Evolutionary conservation across 768 basidiomycete species (phyloP), one percentile per base, ranked within the genome.

Genomic region (Boletus subcaerulescens): DNA sequence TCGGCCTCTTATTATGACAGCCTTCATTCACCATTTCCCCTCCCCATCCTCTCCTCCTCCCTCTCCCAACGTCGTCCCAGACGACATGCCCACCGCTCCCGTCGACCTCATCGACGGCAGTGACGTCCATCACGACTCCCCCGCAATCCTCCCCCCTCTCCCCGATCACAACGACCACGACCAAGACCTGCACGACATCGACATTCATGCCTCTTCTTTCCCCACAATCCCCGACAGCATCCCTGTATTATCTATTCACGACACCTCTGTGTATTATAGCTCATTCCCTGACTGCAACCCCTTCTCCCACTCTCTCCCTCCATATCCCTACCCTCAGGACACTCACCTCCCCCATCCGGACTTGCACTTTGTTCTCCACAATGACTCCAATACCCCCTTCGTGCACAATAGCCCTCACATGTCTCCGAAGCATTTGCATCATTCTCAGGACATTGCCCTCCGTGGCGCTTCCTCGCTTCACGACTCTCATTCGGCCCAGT

Each of bases 171-270:
- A 32, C 53, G 45, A 32, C 59, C 55, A 65, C 26, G 68, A 70
- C 60, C 53, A 67, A 12, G 64, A 71, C 69, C 42, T 61, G 39
- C 60, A 68, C 56, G 71, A 71, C 70, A 67, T 71, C 60, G 53
- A 62, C 69, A 60, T 73, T 59, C 69, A 71, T 48, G 58, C 51
- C 58, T 20, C 58, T 45, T 51, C 60, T 29, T 72, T 69, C 45
- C 9, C 58, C 45, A 18, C 33, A 33, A 12, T 56, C 55, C 50
- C 57, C 47, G 55, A 62, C 53, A 50, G 14, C 55, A 50, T 65
- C 39, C 39, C 63, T 70, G 71, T 70, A 71, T 66, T 70, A 70
- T 71, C 70, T 50, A 59, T 70, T 60, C 70, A 66, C 46, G 70
- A 65, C 53, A 10, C 51, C 14, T 38, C 63, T 4, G 39, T 71